Evolutionary conservation across 2,329 filamentous ascomycete genomes (phyloP).

Genomic region (Fusarium tupiense): DNA sequence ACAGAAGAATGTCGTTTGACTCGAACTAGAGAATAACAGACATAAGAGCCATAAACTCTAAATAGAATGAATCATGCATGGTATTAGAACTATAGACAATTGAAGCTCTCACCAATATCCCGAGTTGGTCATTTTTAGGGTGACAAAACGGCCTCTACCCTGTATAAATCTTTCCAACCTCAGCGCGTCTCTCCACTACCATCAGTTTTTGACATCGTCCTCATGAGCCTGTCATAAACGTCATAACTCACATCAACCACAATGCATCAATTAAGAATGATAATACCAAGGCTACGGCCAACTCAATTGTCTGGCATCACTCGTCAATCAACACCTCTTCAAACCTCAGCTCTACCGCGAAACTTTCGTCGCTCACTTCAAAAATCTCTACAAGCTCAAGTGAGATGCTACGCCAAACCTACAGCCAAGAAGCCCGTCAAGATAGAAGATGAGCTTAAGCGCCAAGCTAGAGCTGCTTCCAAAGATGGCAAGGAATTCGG

Average conservation of each 20-base stretch:
- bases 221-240: conserved; percentile 6
- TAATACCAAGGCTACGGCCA: conserved; percentile 32
- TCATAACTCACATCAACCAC: conserved; percentile 1
- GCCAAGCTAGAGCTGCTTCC: conserved; percentile 41
- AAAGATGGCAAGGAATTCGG: conserved; percentile 35
- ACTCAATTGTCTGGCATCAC: neutral
- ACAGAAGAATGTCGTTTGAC: conserved; percentile 61
- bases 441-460: conserved; percentile 42
- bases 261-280: conserved; percentile 38
- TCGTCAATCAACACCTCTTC: neutral
- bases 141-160: neutral
- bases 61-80: neutral
- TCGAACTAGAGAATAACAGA: neutral
- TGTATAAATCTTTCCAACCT: conserved; percentile 10
- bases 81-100: neutral
- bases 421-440: conserved; percentile 19
- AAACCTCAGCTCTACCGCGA: conserved; percentile 17
- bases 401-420: conserved; percentile 41
- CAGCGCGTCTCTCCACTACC: conserved; percentile 6
- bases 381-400: conserved; percentile 38
- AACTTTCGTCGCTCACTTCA: conserved; percentile 34
- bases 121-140: neutral
- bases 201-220: conserved; percentile 22
- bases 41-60: conserved; percentile 12
- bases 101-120: conserved; percentile 8